Evolutionary conservation across 805 yeast species (phyloP).

Genomic region (Candida caryicola): DNA sequence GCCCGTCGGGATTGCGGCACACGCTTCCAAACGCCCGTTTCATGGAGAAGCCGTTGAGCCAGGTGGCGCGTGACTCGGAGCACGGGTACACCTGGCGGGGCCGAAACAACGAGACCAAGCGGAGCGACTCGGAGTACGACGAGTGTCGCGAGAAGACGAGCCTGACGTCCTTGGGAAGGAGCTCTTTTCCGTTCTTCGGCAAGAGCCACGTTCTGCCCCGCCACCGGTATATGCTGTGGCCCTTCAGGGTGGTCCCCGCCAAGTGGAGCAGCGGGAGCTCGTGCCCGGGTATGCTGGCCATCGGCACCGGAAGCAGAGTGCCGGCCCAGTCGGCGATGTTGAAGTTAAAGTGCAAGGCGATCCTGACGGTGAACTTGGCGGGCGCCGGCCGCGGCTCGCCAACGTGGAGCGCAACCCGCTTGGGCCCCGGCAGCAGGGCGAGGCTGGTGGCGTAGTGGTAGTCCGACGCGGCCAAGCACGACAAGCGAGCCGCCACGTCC

Average conservation of each 20-base stretch:
- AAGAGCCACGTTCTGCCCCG: slow-evolving; percentile 28
- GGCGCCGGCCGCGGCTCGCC: neutral
- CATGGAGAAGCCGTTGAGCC: slow-evolving; percentile 41
- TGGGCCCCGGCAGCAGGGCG: neutral
- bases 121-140: slow-evolving; percentile 39
- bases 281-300: slow-evolving; percentile 13
- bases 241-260: slow-evolving; percentile 16
- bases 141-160: slow-evolving; percentile 48
- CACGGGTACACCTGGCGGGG: slow-evolving; percentile 46
- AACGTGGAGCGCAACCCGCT: neutral
- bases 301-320: slow-evolving; percentile 23
- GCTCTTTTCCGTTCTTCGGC: slow-evolving; percentile 21
- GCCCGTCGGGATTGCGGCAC: slow-evolving; percentile 16
- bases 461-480: neutral
- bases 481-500: slow-evolving; percentile 6
- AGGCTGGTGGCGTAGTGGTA: neutral
- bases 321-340: slow-evolving; percentile 34
- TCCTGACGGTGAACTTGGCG: slow-evolving; percentile 17
- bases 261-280: slow-evolving; percentile 13
- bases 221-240: slow-evolving; percentile 22
- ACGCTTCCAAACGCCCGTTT: slow-evolving; percentile 38
- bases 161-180: slow-evolving; percentile 35
- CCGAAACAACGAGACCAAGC: slow-evolving; percentile 32
- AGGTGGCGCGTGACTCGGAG: slow-evolving; percentile 27
- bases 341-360: slow-evolving; percentile 38